Evolutionary conservation across 2,329 filamentous ascomycete genomes (phyloP), one percentile per base, ranked within the genome.

Genomic region (Huntiella savannae): DNA sequence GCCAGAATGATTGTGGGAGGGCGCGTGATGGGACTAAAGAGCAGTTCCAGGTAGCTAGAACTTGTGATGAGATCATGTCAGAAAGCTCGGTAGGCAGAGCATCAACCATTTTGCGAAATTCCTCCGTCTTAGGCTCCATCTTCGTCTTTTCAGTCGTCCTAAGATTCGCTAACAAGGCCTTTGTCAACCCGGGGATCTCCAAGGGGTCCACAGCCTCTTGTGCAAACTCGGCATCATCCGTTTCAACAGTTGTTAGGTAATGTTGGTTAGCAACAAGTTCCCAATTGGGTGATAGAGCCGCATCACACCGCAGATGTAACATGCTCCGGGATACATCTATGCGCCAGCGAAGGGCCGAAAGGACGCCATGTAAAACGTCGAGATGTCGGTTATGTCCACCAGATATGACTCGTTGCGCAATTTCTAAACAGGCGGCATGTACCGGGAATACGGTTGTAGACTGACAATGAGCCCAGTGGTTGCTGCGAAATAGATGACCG

Each of bases 201-300:
- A 44, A 19, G 1, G 46, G 46, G 22, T 48, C 40, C 10, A 37
- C 35, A 4, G 46, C 33, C 32, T 48, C 34, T 11, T 33, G 13
- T 12, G 17, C 13, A 33, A 48, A 48, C 5, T 48, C 33, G 7
- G 17, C 19, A 28, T 48, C 46, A 15, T 10, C n/a, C 4, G 35
- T 22, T 13, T 38, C 35, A 12, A n/a, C 19, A 7, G 32, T 28
- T 5, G 33, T 39, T 28, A 48, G 28, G 35, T 48, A 48, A 15
- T 48, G 46, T 12, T 39, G 32, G 46, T 48, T 48, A 28, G 46
- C 22, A 22, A 42, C 35, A 10, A 48, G 40, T 28, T 40, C n/a
- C 34, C 44, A 48, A 22, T 48, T 48, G 3, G 46, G 46, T 5
- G 46, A 48, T 7, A 48, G 33, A 8, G 35, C 34, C 4, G 33